Percentiles rank a stretch among this genome's conserved stretches.
Evolutionary conservation across 1,284 basidiomycete species (phyloP).

Genomic region (Leccinum angustisporum): DNA sequence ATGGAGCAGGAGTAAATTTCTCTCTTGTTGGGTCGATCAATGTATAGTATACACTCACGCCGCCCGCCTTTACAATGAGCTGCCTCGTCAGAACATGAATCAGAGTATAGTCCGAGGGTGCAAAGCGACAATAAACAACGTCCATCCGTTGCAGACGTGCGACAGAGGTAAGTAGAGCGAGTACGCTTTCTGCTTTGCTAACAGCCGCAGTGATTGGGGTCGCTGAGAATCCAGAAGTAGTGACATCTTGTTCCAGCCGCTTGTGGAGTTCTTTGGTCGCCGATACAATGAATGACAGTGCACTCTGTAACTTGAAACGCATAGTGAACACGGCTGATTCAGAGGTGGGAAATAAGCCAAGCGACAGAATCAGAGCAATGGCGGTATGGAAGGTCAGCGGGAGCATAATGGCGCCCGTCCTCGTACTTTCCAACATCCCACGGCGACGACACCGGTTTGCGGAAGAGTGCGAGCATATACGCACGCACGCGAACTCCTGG

Average conservation of each 20-base stretch:
- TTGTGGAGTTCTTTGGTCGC: constrained; percentile 50
- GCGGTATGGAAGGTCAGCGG: constrained; percentile 65
- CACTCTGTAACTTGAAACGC: constrained; percentile 42
- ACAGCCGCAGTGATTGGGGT: constrained; percentile 39
- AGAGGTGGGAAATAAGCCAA: constrained; percentile 66
- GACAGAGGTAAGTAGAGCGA: constrained; percentile 55
- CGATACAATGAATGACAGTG: constrained; percentile 52
- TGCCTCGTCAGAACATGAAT: constrained; percentile 54
- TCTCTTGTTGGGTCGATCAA: constrained; percentile 62
- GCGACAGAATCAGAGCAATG: constrained; percentile 52
- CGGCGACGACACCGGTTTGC: too few relatives aligned
- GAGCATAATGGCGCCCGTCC: constrained; percentile 42
- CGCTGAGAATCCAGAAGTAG: constrained; percentile 48
- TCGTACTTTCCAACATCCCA: too few relatives aligned
- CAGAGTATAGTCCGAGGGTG: constrained; percentile 56
- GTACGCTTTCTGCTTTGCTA: constrained; percentile 51
- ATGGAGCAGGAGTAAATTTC: constrained; percentile 53
- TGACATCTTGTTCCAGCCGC: constrained; percentile 47
- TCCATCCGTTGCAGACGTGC: constrained; percentile 62
- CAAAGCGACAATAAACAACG: constrained; percentile 62
- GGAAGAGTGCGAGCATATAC: too few relatives aligned
- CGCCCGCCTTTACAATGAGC: constrained; percentile 60
- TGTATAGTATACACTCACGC: constrained; percentile 63
- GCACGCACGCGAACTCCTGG: too few relatives aligned
- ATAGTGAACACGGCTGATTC: constrained; percentile 64